Evolutionary conservation across 352 stramenopile genomes (phyloP), one percentile per base, ranked within the genome.

Genomic region (Globisporangium middletonii): DNA sequence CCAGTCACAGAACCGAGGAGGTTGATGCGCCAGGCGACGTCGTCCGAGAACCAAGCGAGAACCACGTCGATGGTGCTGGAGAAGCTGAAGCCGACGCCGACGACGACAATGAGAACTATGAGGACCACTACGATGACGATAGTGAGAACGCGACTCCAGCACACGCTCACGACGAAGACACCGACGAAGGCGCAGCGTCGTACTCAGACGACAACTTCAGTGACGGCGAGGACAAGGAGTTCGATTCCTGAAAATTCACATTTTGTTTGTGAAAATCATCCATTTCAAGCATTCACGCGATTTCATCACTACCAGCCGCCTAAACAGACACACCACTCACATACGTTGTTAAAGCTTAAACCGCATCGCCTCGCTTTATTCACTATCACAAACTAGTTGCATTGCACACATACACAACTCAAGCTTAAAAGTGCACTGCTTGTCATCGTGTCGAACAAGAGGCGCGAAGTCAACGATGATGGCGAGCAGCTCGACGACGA

Each of bases 191-290:
- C 3, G 56, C 62, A 12, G 18, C 38, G 12, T 50, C 41, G 19
- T 62, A 62, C 50, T 79, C 69, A 0, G 63, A 73, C 19, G 75
- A 88, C 44, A 73, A 57, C 42, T 88, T 88, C 47, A 64, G 46
- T 26, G 57, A 64, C 11, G 58, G 56, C 23, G 55, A 50, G 9
- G 56, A 45, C 38, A 23, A 37, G 46, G 19, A 51, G 46, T 6
- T 30, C 23, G 19, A 27, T 49, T 49, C 9, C 6, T 16, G 9
- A 30, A 46, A 46, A 23, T 46, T 4, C 11, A 3, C 44, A 28
- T 28, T 49, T 49, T 5, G 5, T 49, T 48, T 23, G 28, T 26
- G 18, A 49, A 49, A 49, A 49, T 49, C 44, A 28, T 2, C 6
- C 18, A 15, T 49, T 53, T n/a, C 33, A 12, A 38, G 33, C 33